A percentile compares a stretch with the other conserved stretches of the same genome.
Conservation (phyloP, 2,329 filamentous ascomycete genomes). For the Neonectria sp. region DNA sequence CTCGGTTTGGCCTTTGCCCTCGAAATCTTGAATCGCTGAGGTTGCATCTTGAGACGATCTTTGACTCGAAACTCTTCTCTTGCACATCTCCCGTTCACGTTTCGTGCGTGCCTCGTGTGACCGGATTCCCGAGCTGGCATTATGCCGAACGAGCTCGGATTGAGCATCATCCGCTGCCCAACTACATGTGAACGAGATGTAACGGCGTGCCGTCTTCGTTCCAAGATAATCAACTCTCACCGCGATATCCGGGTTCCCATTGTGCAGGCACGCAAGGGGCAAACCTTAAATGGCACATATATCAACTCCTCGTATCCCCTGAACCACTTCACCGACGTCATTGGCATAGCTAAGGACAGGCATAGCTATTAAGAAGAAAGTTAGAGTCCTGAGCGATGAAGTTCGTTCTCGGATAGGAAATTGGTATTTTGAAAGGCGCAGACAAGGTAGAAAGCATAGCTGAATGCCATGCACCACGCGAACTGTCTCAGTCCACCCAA, state of each 20-base stretch:
- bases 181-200: constrained; percentile 23
- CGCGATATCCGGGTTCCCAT: constrained; percentile 24
- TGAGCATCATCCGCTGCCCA: constrained; percentile 13
- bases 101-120: constrained; percentile 54
- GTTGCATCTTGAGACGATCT: constrained; percentile 47
- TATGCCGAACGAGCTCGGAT: constrained; percentile 41
- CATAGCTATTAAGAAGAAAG: neutral
- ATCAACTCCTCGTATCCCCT: constrained; percentile 28
- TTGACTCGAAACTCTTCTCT: constrained; percentile 40
- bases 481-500: neutral
- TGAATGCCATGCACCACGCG: neutral
- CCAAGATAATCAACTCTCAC: constrained; percentile 12
- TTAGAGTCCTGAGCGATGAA: neutral
- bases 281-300: constrained; percentile 28
- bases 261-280: constrained; percentile 21
- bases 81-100: constrained; percentile 21
- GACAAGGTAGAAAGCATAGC: neutral
- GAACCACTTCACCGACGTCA: constrained; percentile 24
- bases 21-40: constrained; percentile 33
- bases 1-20: constrained; percentile 29
- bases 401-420: neutral
- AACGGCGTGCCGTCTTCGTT: constrained; percentile 21
- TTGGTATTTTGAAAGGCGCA: neutral
- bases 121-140: constrained; percentile 63
- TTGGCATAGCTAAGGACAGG: constrained; percentile 9